Evolutionary conservation across 495 filamentous ascomycete species (phyloP).

Genomic region (Aspergillus cristatus): DNA sequence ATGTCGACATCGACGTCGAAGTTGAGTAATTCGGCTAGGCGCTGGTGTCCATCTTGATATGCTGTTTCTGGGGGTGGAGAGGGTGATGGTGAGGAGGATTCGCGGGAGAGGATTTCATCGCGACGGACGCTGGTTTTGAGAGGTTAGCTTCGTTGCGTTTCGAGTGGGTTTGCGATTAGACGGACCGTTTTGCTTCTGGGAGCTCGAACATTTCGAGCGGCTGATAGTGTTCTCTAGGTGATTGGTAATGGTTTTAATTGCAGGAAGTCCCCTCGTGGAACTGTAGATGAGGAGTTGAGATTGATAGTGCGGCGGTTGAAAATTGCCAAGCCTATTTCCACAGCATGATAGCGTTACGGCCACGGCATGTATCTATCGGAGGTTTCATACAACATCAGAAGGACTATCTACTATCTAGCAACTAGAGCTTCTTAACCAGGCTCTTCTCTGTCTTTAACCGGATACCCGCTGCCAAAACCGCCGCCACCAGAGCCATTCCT

Average conservation of each 20-base stretch:
- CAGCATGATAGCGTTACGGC: neutral
- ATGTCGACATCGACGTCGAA: slow-evolving; percentile 21
- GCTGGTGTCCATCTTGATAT: slow-evolving; percentile 25
- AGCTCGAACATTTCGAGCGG: slow-evolving; percentile 42
- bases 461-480: slow-evolving; percentile 13
- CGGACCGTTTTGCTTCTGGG: slow-evolving; percentile 34
- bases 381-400: neutral
- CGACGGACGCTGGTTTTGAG: slow-evolving; percentile 29
- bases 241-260: neutral
- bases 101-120: slow-evolving; percentile 29
- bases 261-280: neutral
- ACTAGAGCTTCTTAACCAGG: slow-evolving; percentile 12
- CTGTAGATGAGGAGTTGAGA: neutral
- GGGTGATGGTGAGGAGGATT: slow-evolving; percentile 22
- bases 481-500: slow-evolving; percentile 22
- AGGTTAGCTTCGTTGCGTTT: neutral
- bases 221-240: neutral
- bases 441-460: slow-evolving; percentile 18
- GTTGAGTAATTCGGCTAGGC: slow-evolving; percentile 33
- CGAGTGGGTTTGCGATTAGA: neutral
- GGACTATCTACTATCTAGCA: too few relatives aligned
- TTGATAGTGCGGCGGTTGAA: neutral
- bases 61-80: slow-evolving; percentile 27
- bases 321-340: neutral
- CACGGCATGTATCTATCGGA: neutral